Conservation (phyloP, 106 monocot species). For the Iris macrosiphon region DNA sequence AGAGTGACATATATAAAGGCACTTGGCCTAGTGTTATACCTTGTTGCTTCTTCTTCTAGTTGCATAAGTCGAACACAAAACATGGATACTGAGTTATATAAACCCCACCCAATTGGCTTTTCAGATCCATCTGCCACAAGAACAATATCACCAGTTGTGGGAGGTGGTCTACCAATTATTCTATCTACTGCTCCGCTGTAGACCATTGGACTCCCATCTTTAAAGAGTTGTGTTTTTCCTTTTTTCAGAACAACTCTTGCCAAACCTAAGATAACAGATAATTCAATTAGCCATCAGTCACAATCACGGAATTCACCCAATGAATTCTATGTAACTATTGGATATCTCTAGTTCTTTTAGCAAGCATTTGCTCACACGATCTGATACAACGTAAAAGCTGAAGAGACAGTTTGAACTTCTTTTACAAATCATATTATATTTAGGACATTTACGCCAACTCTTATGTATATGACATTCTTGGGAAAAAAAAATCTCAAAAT, state of each 20-base stretch:
- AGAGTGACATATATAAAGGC: not conserved
- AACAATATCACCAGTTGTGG: slow-evolving; percentile 82
- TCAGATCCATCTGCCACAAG: slow-evolving; percentile 88
- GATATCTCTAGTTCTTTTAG: not conserved
- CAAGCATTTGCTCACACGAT: not conserved
- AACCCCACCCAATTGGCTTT: slow-evolving; percentile 94
- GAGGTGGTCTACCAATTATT: slow-evolving; percentile 82
- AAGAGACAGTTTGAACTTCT: too few relatives aligned
- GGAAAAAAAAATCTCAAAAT: not conserved
- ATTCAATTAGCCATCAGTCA: not conserved
- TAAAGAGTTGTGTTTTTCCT: slow-evolving; percentile 85
- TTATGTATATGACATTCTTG: not conserved
- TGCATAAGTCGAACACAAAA: slow-evolving; percentile 94
- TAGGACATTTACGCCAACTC: too few relatives aligned
- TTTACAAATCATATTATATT: too few relatives aligned
- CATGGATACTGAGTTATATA: slow-evolving; percentile 98
- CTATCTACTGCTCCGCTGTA: slow-evolving; percentile 95
- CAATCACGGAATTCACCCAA: not conserved
- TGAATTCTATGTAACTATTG: not conserved
- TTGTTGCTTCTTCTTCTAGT: slow-evolving; percentile 77
- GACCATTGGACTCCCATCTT: slow-evolving; percentile 96
- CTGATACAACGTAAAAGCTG: not conserved
- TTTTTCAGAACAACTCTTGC: slow-evolving; percentile 92
- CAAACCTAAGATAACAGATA: slow-evolving; percentile 36
- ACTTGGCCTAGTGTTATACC: slow-evolving; percentile 17